Evolutionary conservation across 2,329 filamentous ascomycete genomes (phyloP), one percentile per base, ranked within the genome.

Genomic region (Calonectria pseudoreteaudii): DNA sequence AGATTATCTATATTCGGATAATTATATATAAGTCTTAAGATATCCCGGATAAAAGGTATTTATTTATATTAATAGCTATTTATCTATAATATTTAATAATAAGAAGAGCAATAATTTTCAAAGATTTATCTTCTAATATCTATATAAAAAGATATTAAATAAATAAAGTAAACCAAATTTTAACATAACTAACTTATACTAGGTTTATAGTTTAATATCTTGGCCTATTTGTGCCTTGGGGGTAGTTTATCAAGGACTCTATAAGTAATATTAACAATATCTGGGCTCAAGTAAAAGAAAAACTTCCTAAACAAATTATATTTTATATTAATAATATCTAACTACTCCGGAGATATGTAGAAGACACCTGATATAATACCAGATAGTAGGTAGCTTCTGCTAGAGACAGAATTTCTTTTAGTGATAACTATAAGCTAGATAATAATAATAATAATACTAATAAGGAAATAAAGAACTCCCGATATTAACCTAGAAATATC

Each of bases 1-100:
- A 66, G 36, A 36, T 58, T 70, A 34, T 49, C 53, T 5, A 60
- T 70, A 69, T 56, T 64, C 41, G 52, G n/a, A 62, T 38, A 41
- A 49, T 56, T 28, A 65, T 20, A 3, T 23, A 23, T 56, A 65
- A 18, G 14, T 6, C 31, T 47, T 65, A 34, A 56, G n/a, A n/a
- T 7, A 36, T 66, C 44, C 50, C 30, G 30, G 11, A 64, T 18
- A 60, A 38, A 66, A 70, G 23, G 34, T 13, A 36, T 8, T 36
- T 7, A 36, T 36, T 36, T 36, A 36, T 36, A 36, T 36, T 31
- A 49, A 50, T 41, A 41, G 16, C 4, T 28, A 23, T 23, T 11
- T 41, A 41, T 41, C 7, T 18, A 41, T 18, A 18, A 41, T 41
- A 16, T 9, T 18, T 41, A 41, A 16, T 41, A 41, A 41, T 41